Evolutionary conservation across 805 yeast species (phyloP).

Genomic region (Scheffersomyces stipitis): DNA sequence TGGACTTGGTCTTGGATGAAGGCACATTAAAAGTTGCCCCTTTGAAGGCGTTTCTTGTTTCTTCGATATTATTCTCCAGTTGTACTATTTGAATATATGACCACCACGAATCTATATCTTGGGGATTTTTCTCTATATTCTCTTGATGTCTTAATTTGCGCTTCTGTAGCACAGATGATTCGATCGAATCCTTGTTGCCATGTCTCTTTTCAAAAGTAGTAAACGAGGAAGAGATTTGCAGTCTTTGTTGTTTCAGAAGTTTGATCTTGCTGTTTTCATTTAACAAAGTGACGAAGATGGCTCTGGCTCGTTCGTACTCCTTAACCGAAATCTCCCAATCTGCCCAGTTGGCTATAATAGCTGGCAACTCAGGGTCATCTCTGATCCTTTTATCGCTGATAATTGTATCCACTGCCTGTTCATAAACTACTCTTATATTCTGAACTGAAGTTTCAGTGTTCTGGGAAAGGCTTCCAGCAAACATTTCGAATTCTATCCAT

Average conservation of each 20-base stretch:
- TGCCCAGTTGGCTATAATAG: conserved; percentile 56
- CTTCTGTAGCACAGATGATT: conserved; percentile 50
- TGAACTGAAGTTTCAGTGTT: conserved; percentile 26
- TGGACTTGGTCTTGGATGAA: conserved; percentile 20
- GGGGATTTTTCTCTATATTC: conserved; percentile 44
- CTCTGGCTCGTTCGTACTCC: conserved; percentile 63
- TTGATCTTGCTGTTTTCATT: conserved; percentile 20
- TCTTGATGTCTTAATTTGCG: conserved; percentile 57
- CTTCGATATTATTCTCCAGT: conserved; percentile 27
- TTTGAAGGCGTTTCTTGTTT: conserved; percentile 38
- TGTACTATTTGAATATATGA: conserved; percentile 54
- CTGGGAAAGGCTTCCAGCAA: conserved; percentile 8
- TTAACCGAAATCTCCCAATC: conserved; percentile 63
- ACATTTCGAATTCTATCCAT: conserved; percentile 74
- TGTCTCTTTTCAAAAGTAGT: conserved; percentile 64
- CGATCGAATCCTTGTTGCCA: conserved; percentile 58
- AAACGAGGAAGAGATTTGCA: conserved; percentile 38
- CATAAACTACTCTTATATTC: conserved; percentile 61
- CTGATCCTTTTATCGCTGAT: conserved; percentile 6
- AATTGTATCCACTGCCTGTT: conserved; percentile 51
- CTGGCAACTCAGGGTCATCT: conserved; percentile 28
- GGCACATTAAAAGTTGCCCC: conserved; percentile 46
- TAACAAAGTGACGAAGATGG: conserved; percentile 54
- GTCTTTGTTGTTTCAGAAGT: conserved; percentile 27
- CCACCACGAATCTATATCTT: conserved; percentile 86